These are phyloP conservation scores for Aspergillus ochraceoroseus DNA, from an alignment of 2,329 filamentous ascomycete species.

Conservation along the genomic window DNA sequence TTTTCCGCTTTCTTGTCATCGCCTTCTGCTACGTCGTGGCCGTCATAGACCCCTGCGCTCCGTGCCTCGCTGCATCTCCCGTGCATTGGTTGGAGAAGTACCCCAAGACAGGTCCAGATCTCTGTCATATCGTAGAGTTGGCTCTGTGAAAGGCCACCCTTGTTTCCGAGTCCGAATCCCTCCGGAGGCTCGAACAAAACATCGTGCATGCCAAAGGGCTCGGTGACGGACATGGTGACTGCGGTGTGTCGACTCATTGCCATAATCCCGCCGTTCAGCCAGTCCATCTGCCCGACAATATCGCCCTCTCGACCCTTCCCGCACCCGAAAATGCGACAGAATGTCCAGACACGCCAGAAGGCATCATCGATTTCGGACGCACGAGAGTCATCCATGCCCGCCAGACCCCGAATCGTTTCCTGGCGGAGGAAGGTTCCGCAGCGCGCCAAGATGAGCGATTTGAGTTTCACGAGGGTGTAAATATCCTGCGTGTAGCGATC, in stretches of 20 bases:
- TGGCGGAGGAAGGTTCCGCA: conserved; percentile 54
- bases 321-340: conserved; percentile 59
- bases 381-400: conserved; percentile 44
- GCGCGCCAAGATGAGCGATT: conserved; percentile 52
- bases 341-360: conserved; percentile 62
- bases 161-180: conserved; percentile 56
- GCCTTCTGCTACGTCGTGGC: conserved; percentile 46
- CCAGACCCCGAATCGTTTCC: conserved; percentile 53
- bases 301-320: conserved; percentile 56
- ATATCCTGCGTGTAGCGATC: conserved; percentile 50
- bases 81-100: conserved; percentile 53
- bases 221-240: conserved; percentile 44
- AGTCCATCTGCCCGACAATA: conserved; percentile 57
- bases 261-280: conserved; percentile 55
- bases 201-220: conserved; percentile 49
- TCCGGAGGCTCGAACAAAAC: conserved; percentile 54
- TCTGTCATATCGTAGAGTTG: conserved; percentile 62
- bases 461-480: conserved; percentile 52
- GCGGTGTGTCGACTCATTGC: conserved; percentile 45
- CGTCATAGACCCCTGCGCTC: conserved; percentile 54
- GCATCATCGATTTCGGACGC: conserved; percentile 56
- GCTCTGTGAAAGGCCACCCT: conserved; percentile 49
- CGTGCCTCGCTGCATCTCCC: conserved; percentile 53
- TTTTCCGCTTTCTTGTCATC: conserved; percentile 45
- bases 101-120: conserved; percentile 58